Percentiles rank a stretch among this genome's conserved stretches.
These are phyloP conservation scores for Amylostereum chailletii DNA, from an alignment of 1,284 basidiomycete species.

Conservation along the genomic window DNA sequence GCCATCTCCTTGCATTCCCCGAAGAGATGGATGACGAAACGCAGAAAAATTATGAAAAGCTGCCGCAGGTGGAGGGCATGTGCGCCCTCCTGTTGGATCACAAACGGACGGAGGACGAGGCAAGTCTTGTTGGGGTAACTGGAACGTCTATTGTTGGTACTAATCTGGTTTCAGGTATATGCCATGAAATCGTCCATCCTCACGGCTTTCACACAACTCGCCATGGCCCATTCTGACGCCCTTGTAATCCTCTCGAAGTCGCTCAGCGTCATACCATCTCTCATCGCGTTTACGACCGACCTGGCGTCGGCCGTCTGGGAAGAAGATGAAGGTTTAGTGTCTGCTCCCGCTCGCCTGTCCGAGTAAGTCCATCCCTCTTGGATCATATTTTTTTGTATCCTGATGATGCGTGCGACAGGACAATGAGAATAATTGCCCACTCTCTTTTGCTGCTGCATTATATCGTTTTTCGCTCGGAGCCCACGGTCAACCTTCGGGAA, in stretches of 20 bases:
- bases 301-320: slow-evolving; percentile 56
- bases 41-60: slow-evolving; percentile 21
- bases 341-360: slow-evolving; percentile 25
- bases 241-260: slow-evolving; percentile 42
- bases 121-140: slow-evolving; percentile 18
- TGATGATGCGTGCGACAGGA: slow-evolving; percentile 26
- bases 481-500: slow-evolving; percentile 39
- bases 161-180: slow-evolving; percentile 23
- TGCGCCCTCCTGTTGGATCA: slow-evolving; percentile 43
- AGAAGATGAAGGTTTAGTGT: slow-evolving; percentile 39
- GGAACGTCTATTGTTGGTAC: slow-evolving; percentile 4
- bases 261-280: slow-evolving; percentile 47
- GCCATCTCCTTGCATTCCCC: slow-evolving; percentile 26
- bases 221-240: slow-evolving; percentile 42
- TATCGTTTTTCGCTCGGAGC: slow-evolving; percentile 40
- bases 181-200: slow-evolving; percentile 40
- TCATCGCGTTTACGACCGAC: slow-evolving; percentile 45
- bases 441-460: slow-evolving; percentile 51
- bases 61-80: slow-evolving; percentile 43
- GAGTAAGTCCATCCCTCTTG: slow-evolving; percentile 24
- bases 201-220: slow-evolving; percentile 47
- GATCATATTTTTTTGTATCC: not conserved
- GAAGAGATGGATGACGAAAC: slow-evolving; percentile 10
- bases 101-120: slow-evolving; percentile 32
- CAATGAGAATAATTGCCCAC: slow-evolving; percentile 40